These are phyloP conservation scores for Phaeolepiota aurea DNA, from an alignment of 768 basidiomycete genomes.

Conservation along the genomic window DNA sequence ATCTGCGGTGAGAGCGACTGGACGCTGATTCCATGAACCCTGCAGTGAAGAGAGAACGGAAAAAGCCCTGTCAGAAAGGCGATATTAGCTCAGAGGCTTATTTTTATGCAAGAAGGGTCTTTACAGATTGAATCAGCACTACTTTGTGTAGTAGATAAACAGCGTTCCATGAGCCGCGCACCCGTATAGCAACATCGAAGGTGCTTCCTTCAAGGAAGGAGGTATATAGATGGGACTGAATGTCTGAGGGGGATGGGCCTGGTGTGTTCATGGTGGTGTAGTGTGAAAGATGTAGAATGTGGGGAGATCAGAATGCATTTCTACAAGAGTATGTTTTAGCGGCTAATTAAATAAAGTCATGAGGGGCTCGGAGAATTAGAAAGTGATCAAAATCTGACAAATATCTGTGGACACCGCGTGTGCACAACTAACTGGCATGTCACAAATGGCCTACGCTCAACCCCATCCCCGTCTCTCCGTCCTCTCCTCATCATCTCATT, in stretches of 20 bases:
- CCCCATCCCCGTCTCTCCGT: constrained; percentile 63
- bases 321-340: too few species aligned
- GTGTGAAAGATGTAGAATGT: too few species aligned
- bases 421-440: too few species aligned
- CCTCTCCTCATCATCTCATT: constrained; percentile 52
- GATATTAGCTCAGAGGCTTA: constrained; percentile 1
- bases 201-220: constrained; percentile 67
- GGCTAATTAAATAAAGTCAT: neutral
- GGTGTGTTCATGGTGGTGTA: constrained; percentile 29
- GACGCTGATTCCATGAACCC: constrained; percentile 61
- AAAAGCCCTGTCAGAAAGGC: constrained; percentile 60
- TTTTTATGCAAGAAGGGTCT: constrained; percentile 4
- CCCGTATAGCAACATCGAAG: constrained; percentile 68
- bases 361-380: neutral
- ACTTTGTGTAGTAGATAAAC: constrained; percentile 77
- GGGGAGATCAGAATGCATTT: neutral
- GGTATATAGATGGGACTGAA: constrained; percentile 71
- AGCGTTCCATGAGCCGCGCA: constrained; percentile 59
- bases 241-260: constrained; percentile 39
- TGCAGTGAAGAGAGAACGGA: constrained; percentile 77
- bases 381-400: neutral
- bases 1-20: constrained; percentile 14
- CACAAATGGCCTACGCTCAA: constrained; percentile 50
- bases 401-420: neutral
- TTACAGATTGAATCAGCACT: constrained; percentile 80